These are phyloP conservation scores for Calocera cornea DNA, from an alignment of 768 basidiomycete species.

Conservation along the genomic window DNA sequence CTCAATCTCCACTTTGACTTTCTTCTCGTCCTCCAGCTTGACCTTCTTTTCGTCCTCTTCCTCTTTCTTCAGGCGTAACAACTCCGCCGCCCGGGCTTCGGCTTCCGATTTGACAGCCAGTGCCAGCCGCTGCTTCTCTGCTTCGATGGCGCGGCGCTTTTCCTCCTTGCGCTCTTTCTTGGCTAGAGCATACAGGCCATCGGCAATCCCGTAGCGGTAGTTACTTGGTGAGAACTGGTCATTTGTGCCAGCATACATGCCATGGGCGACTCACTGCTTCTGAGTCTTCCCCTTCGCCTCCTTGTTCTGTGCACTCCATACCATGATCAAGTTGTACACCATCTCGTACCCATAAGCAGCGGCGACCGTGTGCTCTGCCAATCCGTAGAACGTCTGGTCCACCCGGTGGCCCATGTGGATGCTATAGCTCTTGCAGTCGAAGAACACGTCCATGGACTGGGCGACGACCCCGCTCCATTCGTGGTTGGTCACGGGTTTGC, in stretches of 20 bases:
- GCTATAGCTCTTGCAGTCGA: constrained; percentile 20
- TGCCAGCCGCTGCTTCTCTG: constrained; percentile 16
- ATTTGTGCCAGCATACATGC: not conserved
- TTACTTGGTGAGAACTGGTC: constrained; percentile 13
- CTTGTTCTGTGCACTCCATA: constrained; percentile 16
- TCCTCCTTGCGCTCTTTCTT: constrained; percentile 17
- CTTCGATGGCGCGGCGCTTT: constrained; percentile 13
- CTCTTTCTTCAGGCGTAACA: constrained; percentile 13
- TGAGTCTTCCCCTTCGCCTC: not conserved
- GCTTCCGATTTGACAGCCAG: constrained; percentile 17
- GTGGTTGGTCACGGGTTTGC: constrained; percentile 9
- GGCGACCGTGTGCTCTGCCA: constrained; percentile 20
- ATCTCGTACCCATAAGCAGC: constrained; percentile 19
- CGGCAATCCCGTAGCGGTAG: constrained; percentile 14
- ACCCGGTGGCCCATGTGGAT: constrained; percentile 6
- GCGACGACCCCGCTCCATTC: constrained; percentile 11
- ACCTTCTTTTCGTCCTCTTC: constrained; percentile 7
- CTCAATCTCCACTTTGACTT: too few species aligned
- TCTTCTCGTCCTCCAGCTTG: constrained; percentile 16
- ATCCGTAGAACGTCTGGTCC: constrained; percentile 20
- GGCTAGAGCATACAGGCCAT: constrained; percentile 16
- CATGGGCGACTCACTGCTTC: constrained; percentile 17
- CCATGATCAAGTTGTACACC: constrained; percentile 20
- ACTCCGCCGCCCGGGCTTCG: constrained; percentile 14
- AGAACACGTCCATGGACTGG: constrained; percentile 17